These are phyloP conservation scores for Xanthoconium separans DNA, from an alignment of 1,284 basidiomycete genomes.

Conservation along the genomic window DNA sequence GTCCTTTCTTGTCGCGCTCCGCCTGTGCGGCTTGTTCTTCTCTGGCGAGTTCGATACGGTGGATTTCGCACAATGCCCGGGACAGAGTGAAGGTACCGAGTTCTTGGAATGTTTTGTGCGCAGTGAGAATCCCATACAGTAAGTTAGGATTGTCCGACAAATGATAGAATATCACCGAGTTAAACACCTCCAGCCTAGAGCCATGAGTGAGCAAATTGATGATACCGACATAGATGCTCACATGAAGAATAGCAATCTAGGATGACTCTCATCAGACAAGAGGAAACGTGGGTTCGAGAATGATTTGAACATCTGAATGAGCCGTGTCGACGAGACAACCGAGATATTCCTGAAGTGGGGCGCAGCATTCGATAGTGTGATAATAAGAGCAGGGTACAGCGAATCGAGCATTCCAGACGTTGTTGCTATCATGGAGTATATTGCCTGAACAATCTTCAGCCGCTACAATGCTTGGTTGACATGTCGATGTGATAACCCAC, in stretches of 20 bases:
- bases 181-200: slow-evolving; percentile 85
- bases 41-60: slow-evolving; percentile 67
- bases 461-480: not conserved
- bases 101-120: slow-evolving; percentile 82
- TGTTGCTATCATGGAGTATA: slow-evolving; percentile 87
- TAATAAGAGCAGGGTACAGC: slow-evolving; percentile 89
- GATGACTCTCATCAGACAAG: slow-evolving; percentile 91
- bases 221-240: slow-evolving; percentile 33
- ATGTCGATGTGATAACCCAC: slow-evolving; percentile 42
- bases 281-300: slow-evolving; percentile 90
- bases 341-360: slow-evolving; percentile 84
- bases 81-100: slow-evolving; percentile 87
- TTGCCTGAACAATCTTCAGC: slow-evolving; percentile 50
- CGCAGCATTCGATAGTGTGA: slow-evolving; percentile 84
- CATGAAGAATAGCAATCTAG: slow-evolving; percentile 89
- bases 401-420: slow-evolving; percentile 80
- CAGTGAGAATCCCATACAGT: slow-evolving; percentile 81
- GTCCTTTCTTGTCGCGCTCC: slow-evolving; percentile 38
- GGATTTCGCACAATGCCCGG: slow-evolving; percentile 81
- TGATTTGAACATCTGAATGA: slow-evolving; percentile 86
- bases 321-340: slow-evolving; percentile 76
- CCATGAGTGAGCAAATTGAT: slow-evolving; percentile 3
- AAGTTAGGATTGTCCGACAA: slow-evolving; percentile 82
- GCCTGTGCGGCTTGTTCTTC: slow-evolving; percentile 57
- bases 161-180: slow-evolving; percentile 74